Evolutionary conservation across 2,329 filamentous ascomycete genomes (phyloP).

Genomic region (Lasiodiplodia gonubiensis): DNA sequence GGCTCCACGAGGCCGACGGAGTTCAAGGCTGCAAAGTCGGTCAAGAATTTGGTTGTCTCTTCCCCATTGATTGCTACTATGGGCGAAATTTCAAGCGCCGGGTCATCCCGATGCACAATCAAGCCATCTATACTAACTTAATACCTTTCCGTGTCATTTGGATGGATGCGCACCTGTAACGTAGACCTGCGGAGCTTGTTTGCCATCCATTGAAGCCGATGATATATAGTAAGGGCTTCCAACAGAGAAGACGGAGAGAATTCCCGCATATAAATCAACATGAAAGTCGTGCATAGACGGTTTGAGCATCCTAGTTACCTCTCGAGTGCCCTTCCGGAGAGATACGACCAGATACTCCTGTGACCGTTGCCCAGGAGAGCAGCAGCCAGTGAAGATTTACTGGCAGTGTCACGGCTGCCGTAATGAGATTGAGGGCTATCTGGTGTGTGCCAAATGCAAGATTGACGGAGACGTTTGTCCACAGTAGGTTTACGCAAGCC

Average conservation of each 20-base stretch:
- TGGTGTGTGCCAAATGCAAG: neutral
- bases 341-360: rapidly evolving
- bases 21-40: slow-evolving; percentile 37
- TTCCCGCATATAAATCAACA: slow-evolving; percentile 35
- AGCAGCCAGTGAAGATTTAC: neutral
- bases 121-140: slow-evolving; percentile 31
- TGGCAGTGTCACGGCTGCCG: neutral
- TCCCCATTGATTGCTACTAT: slow-evolving; percentile 38
- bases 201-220: slow-evolving; percentile 37
- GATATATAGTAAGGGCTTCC: slow-evolving; percentile 36
- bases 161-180: slow-evolving; percentile 34
- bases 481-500: neutral
- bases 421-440: rapidly evolving
- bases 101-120: no score
- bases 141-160: neutral
- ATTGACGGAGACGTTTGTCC: neutral
- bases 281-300: slow-evolving; percentile 42
- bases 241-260: slow-evolving; percentile 39
- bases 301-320: neutral
- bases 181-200: slow-evolving; percentile 40
- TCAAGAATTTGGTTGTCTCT: slow-evolving; percentile 37
- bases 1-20: slow-evolving; percentile 46
- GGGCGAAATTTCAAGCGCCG: slow-evolving; percentile 2
- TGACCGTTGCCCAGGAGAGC: neutral
- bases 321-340: neutral